Evolutionary conservation across 495 filamentous ascomycete genomes (phyloP), one percentile per base, ranked within the genome.

Genomic region (Stereocaulon alpinum): DNA sequence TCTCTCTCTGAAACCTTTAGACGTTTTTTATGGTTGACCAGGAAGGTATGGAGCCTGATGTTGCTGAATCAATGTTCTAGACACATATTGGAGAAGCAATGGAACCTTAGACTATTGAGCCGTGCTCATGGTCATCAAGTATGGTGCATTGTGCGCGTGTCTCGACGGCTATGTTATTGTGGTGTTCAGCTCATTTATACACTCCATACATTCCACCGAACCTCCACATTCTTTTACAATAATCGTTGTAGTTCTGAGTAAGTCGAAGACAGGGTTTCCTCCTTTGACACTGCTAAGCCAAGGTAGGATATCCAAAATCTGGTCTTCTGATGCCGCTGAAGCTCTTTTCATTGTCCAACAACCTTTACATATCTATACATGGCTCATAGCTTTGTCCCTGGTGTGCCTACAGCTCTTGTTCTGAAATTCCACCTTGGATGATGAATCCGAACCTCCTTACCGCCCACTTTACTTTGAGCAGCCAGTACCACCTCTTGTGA

Each of bases 371-470:
- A 12, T 55, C 14, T 27, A 18, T 18, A 24, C 3, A 54, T 15
- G 11, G 14, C 22, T 59, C 29, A 66, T 17, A 65, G 41, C 29
- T 63, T 63, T 44, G 49, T 37, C 32, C 61, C 48, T 32, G 51
- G 59, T 60, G 58, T 63, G 30, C 55, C 59, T 20, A 63, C 62
- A 57, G 64, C 66, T 60, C 54, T 67, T 48, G 82, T 70, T 55
- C 75, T 70, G 66, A 81, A 86, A 40, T 79, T 78, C 64, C 74
- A 71, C 56, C 80, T 72, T 2, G 80, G 82, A 22, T 77, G 76
- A 74, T 84, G 79, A 22, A 84, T 69, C 47, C 74, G 70, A 40
- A 81, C 66, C 37, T 71, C 73, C 56, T 67, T 68, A 6, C 65
- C 69, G 9, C 66, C 70, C 12, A 67, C 66, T 49, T 69, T 71